Percentiles rank a stretch among this genome's conserved stretches.
Evolutionary conservation across 495 filamentous ascomycete genomes (phyloP).

Genomic region (Aspergillus kassunensis): DNA sequence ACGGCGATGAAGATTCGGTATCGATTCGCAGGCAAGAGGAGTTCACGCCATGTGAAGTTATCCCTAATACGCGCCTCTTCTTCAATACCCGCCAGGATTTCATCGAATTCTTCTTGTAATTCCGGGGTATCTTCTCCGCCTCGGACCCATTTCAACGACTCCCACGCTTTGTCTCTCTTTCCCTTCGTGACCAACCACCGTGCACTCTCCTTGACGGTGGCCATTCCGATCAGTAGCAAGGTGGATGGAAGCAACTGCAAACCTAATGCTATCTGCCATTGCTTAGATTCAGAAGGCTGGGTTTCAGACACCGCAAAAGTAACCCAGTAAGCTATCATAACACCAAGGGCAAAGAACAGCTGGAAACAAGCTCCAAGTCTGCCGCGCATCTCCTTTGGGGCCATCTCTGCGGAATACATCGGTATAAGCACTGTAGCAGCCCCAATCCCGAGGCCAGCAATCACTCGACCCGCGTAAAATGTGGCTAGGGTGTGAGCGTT

Average conservation of each 20-base stretch:
- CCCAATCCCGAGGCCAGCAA: constrained; percentile 54
- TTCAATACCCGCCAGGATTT: constrained; percentile 42
- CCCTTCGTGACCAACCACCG: constrained; percentile 50
- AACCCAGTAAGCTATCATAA: constrained; percentile 49
- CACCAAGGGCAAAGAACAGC: constrained; percentile 45
- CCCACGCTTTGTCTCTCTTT: constrained; percentile 37
- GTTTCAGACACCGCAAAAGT: constrained; percentile 43
- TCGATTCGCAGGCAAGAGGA: constrained; percentile 39
- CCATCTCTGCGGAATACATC: constrained; percentile 51
- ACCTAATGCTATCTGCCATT: constrained; percentile 53
- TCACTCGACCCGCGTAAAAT: constrained; percentile 45
- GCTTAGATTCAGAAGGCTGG: constrained; percentile 25
- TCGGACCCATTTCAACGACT: constrained; percentile 43
- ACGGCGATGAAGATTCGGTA: constrained; percentile 15
- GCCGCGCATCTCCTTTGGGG: constrained; percentile 49
- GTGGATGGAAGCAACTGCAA: constrained; percentile 45
- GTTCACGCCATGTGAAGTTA: constrained; percentile 38
- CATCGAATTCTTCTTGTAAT: constrained; percentile 41
- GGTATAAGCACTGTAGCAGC: constrained; percentile 51
- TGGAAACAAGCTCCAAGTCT: constrained; percentile 49
- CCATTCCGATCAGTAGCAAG: constrained; percentile 42
- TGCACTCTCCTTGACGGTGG: constrained; percentile 43
- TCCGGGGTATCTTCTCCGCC: constrained; percentile 36
- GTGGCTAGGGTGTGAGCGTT: constrained; percentile 38
- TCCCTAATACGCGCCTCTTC: constrained; percentile 42